Evolutionary conservation across 148 eudicot species (phyloP), one percentile per base, ranked within the genome.

Genomic region (Nepenthes gracilis): DNA sequence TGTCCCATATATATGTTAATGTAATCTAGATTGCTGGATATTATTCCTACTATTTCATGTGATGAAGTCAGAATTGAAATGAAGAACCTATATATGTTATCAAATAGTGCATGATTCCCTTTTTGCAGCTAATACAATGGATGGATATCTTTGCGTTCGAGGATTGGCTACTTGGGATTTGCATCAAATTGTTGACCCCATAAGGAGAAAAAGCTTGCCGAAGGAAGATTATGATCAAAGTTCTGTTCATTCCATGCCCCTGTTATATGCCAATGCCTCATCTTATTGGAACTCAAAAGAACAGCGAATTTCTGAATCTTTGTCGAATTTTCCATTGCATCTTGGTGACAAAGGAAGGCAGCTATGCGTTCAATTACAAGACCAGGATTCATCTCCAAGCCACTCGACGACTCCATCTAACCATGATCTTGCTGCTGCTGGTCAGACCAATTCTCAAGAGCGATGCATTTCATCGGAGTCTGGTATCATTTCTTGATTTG

Each of bases 381-480:
- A 81, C 14, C 80, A 33, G 48, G 78, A 83, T 64, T 81, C 85
- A 4, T 67, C 80, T 35, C 70, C 86, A 8, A 70, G 83, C 60
- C 86, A 83, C 49, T 86, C 84, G 9, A 78, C 84, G 9, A 78
- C 82, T 71, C 83, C 66, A 35, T 74, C 86, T 35, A 75, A 74
- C 57, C 80, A 74, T 72, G 88, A 86, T 52, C 38, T 70, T 61
- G 61, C 76, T 66, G 74, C 70, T 48, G 74, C 69, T 54, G 78
- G 69, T 14, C 71, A 70, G 47, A 60, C 75, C 54, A 69, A 58
- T 77, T 82, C 91, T 72, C 90, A 81, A 66, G 90, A 81, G 49
- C 90, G 76, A 55, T 78, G 82, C 78, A 71, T 74, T 65, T 86
- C 90, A 33, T 80, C 90, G 1, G 85, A 83, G 58, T 82, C 86